Evolutionary conservation across 345 rosid species (phyloP).

Genomic region (Xanthoceras sorbifolium): DNA sequence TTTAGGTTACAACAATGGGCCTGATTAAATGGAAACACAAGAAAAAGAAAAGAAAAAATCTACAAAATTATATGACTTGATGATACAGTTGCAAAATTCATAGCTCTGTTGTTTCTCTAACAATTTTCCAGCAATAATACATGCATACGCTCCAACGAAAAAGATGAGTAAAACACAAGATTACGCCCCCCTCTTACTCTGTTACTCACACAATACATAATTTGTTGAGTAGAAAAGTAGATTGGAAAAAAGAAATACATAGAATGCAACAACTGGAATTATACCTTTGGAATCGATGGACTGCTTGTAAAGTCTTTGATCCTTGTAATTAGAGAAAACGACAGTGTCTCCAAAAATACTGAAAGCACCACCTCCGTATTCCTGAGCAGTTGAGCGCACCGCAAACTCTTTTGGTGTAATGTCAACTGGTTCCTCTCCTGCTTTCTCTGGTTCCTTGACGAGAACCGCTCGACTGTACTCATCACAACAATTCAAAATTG

Average conservation of each 20-base stretch:
- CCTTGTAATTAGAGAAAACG: conserved; percentile 83
- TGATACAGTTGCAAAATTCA: too few species aligned
- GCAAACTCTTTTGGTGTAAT: conserved; percentile 80
- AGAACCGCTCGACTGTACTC: conserved; percentile 65
- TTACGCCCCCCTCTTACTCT: too few species aligned
- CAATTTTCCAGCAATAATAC: not conserved
- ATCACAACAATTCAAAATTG: not conserved
- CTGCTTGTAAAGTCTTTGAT: conserved; percentile 83
- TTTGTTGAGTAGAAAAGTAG: too few species aligned
- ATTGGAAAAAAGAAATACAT: not conserved
- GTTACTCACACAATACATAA: too few species aligned
- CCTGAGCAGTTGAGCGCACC: conserved; percentile 83
- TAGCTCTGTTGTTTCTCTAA: too few species aligned
- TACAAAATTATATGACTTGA: too few species aligned
- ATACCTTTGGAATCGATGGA: conserved; percentile 45
- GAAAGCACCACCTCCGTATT: conserved; percentile 97
- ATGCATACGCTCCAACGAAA: not conserved
- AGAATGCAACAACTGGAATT: not conserved
- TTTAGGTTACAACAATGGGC: not conserved
- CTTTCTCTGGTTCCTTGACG: conserved; percentile 53
- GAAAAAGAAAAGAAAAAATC: not conserved
- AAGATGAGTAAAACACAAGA: not conserved
- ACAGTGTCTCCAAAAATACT: conserved; percentile 51
- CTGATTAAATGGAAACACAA: not conserved
- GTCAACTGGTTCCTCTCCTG: conserved; percentile 60